phyloP scores from a whole-genome alignment of 192 early-diverging fungal species.

The Gaertneriomyces sp. region DNA sequence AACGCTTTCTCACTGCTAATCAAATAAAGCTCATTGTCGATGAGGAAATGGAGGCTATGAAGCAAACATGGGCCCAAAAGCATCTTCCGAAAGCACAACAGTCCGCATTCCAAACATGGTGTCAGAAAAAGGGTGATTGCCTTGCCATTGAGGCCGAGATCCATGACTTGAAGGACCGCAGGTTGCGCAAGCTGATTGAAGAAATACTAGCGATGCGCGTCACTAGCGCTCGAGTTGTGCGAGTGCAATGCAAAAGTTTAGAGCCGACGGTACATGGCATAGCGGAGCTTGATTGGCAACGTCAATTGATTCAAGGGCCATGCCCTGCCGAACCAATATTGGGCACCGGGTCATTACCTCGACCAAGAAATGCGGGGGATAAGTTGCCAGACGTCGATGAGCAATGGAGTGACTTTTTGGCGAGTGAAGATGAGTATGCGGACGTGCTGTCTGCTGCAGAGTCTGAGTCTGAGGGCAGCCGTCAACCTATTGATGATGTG shows the following conservation, averaged over 20 bases:
- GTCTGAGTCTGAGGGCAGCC: background rate
- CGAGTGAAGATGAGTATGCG: slow-evolving; percentile 20
- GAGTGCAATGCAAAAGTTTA: background rate
- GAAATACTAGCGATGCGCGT: background rate
- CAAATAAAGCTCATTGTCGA: slow-evolving; percentile 10
- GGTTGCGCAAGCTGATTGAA: slow-evolving; percentile 1
- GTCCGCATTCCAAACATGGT: background rate
- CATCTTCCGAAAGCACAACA: slow-evolving; percentile 7
- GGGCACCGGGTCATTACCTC: background rate
- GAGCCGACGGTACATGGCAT: slow-evolving; percentile 2
- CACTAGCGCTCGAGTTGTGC: slow-evolving; percentile 10
- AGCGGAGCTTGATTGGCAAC: slow-evolving; percentile 8
- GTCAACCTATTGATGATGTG: background rate
- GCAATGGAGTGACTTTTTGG: slow-evolving; percentile 13
- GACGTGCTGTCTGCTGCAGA: background rate
- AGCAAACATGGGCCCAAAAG: slow-evolving; percentile 6
- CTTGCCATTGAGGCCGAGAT: background rate
- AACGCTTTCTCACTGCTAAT: slow-evolving; percentile 9
- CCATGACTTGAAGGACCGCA: slow-evolving; percentile 11
- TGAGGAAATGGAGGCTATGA: slow-evolving; percentile 1
- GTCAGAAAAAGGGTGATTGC: background rate
- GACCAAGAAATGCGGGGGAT: background rate
- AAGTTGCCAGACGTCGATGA: background rate
- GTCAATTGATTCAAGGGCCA: slow-evolving; percentile 9
- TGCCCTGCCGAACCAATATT: background rate